Evolutionary conservation across 176 grass and related monocot species (phyloP).

Genomic region (Sorghum bicolor): Sorghum_bicolor_NCBIv3 NC_012876.2:63943001-63943500

Average conservation of each 20-base stretch:
- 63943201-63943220: constrained; percentile 94
- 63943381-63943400: constrained; percentile 83
- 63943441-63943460: not conserved
- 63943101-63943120: no score
- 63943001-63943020: not conserved
- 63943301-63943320: constrained; percentile 84
- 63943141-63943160: not conserved
- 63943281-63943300: constrained; percentile 94
- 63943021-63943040: not conserved
- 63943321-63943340: constrained; percentile 70
- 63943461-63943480: not conserved
- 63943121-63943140: no score
- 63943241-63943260: constrained; percentile 67
- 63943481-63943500: no score
- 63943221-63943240: constrained; percentile 83
- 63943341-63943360: constrained; percentile 88
- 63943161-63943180: constrained; percentile 54
- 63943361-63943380: constrained; percentile 86
- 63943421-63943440: not conserved
- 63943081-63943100: not conserved
- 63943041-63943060: not conserved
- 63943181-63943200: constrained; percentile 96
- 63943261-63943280: constrained; percentile 86
- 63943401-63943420: constrained; percentile 73
- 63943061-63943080: not conserved